These are phyloP conservation scores for Ophiostoma quercus DNA, from an alignment of 2,329 filamentous ascomycete genomes.

Conservation along the genomic window DNA sequence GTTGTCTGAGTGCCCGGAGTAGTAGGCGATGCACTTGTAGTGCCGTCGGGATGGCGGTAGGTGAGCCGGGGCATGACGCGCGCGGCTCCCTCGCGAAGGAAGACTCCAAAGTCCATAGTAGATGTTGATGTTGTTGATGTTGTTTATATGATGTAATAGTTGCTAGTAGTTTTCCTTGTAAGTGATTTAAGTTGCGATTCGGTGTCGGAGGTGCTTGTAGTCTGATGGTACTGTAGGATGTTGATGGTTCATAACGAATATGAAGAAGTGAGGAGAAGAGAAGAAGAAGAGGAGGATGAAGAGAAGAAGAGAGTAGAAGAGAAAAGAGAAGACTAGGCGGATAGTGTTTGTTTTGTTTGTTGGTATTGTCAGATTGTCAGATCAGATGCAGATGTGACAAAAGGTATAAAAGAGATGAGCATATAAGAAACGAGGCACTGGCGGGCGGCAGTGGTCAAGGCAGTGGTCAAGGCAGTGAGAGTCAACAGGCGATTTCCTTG, in stretches of 20 bases:
- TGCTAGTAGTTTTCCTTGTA: too few relatives aligned
- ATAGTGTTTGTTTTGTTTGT: background rate
- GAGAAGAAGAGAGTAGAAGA: background rate
- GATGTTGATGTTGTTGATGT: background rate
- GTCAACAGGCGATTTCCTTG: background rate
- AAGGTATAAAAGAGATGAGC: background rate
- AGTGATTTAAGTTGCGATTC: background rate
- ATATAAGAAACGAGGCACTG: background rate
- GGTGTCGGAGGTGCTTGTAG: slow-evolving; percentile 12
- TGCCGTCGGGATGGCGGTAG: slow-evolving; percentile 16
- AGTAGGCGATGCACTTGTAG: background rate
- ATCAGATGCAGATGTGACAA: slow-evolving; percentile 5
- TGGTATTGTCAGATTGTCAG: background rate
- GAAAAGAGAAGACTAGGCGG: background rate
- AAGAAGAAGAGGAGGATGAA: background rate
- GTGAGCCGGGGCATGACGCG: slow-evolving; percentile 22
- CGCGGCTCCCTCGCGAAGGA: slow-evolving; percentile 16
- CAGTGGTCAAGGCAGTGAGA: background rate
- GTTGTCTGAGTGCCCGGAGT: background rate
- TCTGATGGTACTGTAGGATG: background rate
- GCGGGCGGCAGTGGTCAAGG: background rate
- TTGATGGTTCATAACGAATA: slow-evolving; percentile 15
- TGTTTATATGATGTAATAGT: background rate
- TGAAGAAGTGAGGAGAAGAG: background rate
- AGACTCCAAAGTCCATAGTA: slow-evolving; percentile 20